phyloP scores from a whole-genome alignment of 116 monocot genomes.

The Posidonia oceanica region DNA sequence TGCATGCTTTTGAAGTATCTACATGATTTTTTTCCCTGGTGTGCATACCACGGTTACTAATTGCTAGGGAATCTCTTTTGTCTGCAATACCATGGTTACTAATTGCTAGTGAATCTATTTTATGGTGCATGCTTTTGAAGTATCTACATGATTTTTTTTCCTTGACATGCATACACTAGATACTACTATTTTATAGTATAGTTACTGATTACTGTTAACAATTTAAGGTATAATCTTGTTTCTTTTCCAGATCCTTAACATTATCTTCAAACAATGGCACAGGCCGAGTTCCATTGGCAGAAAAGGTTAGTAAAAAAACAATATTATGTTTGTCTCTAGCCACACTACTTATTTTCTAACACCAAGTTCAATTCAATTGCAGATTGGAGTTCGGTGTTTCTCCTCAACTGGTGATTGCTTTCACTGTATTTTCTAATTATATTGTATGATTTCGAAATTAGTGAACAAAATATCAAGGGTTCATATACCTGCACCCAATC shows the following conservation, averaged over 20 bases:
- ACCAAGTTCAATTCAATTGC: background rate
- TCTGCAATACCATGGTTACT: background rate
- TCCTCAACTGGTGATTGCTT: slow-evolving; percentile 16
- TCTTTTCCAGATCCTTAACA: background rate
- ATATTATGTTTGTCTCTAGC: background rate
- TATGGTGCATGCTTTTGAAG: too few relatives aligned
- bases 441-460: too few relatives aligned
- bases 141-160: background rate
- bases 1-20: too few relatives aligned
- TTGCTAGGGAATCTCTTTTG: too few relatives aligned
- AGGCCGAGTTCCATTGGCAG: slow-evolving; percentile 2
- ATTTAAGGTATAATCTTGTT: background rate
- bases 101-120: too few relatives aligned
- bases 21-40: background rate
- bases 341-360: background rate
- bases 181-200: background rate
- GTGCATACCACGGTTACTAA: background rate
- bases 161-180: background rate
- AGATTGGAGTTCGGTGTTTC: slow-evolving; percentile 13
- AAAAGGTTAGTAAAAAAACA: slow-evolving; percentile 3
- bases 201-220: background rate
- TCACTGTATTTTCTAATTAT: background rate
- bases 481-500: too few relatives aligned
- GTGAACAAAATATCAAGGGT: too few relatives aligned
- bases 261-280: background rate